Base-by-base conservation (phyloP, 345 rosid species). In the Gossypium bickii region DNA sequence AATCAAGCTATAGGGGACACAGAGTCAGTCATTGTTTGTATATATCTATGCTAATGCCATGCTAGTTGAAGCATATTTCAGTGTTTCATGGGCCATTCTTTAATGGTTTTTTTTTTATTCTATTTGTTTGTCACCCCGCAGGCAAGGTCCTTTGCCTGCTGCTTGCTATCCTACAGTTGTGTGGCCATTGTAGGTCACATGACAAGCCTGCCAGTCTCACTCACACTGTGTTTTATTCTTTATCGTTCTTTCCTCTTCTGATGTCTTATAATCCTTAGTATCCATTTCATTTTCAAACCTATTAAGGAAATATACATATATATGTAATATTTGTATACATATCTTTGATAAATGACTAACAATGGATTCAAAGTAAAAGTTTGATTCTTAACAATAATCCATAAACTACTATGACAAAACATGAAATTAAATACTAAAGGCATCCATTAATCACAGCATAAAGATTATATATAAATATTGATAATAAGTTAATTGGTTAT, bases 1-100 rank as follows among this genome's bases (percentile, higher is more conserved):
- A 9, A 64, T n/a, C 2, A 18, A 64, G 43, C 49, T 25, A 64
- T 9, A 63, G 48, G 68, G 57, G 41, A 52, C 18, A 65, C 20
- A 48, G 56, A 73, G 70, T 55, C 78, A 71, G 73, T 73, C 67
- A 38, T 49, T 44, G 53, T 22, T 70, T 51, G 44, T 57, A 67
- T 1, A 29, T 24, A 48, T 47, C 20, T 47, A 48, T 48, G 55
- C 3, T 20, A 53, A 8, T 56, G 60, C 43, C 72, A 49, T 12
- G 18, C 58, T 48, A 6, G 18, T 22, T 22, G 71, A 63, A 52
- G 64, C 67, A 44, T 59, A 27, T 66, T 67, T 67, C 56, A 75
- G 83, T 27, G 68, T 74, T 86, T 57, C 87, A 83, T 84, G 88
- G 88, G 88, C 76, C 82, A 70, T 73, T 73, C 66, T 76, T 56